Conservation (phyloP, 2,329 filamentous ascomycete species). For the Furcasterigmium sp. region DNA sequence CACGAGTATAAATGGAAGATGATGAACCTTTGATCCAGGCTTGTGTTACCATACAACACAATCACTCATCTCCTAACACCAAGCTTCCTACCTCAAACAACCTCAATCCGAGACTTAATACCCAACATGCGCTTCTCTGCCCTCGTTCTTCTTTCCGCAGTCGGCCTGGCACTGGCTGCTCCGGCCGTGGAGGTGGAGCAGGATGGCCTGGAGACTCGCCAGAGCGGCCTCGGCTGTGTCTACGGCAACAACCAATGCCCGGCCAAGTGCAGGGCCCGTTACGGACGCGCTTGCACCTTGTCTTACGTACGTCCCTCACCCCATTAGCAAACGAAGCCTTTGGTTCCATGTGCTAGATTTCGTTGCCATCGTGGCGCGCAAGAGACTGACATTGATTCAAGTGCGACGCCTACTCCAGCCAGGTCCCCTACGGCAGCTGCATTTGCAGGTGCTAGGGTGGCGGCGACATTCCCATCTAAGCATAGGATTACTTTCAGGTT, state of each 20-base stretch:
- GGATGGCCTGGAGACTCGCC: neutral
- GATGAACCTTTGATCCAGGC: too few species aligned
- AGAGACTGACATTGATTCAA: neutral
- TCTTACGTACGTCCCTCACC: constrained; percentile 2
- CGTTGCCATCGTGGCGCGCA: too few species aligned
- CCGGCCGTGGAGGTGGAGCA: neutral
- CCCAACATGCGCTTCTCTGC: constrained; percentile 1
- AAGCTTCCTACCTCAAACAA: too few species aligned
- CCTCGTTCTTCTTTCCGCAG: neutral
- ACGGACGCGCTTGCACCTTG: neutral
- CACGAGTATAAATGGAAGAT: too few species aligned
- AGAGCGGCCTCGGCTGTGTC: constrained; percentile 1
- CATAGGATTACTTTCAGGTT: too few species aligned
- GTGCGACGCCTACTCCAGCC: neutral
- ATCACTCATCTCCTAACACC: too few species aligned
- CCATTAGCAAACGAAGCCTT: too few species aligned
- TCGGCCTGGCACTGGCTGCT: neutral
- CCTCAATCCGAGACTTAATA: too few species aligned
- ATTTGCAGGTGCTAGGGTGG: constrained; percentile 1
- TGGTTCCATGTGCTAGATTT: too few species aligned
- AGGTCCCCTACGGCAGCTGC: constrained; percentile 1
- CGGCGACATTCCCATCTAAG: too few species aligned
- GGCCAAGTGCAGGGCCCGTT: neutral
- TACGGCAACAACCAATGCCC: constrained; percentile 4
- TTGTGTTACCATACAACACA: too few species aligned